phyloP scores from a whole-genome alignment of 495 filamentous ascomycete genomes.

The Penicillium turbatum region DNA sequence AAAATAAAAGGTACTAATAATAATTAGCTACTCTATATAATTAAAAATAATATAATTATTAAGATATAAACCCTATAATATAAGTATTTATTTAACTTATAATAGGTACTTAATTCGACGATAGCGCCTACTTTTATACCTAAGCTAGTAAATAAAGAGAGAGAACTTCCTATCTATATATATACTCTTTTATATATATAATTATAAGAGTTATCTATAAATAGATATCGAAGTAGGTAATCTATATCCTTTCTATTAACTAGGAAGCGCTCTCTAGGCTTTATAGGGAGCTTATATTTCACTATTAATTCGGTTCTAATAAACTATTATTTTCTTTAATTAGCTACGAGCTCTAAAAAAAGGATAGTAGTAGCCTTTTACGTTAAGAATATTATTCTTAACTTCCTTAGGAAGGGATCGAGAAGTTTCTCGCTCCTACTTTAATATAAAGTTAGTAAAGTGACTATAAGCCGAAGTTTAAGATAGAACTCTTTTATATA shows the following conservation, averaged over 20 bases:
- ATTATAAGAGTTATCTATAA: conserved; percentile 18
- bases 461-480: conserved; percentile 6
- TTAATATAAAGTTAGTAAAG: conserved; percentile 10
- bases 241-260: conserved; percentile 19
- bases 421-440: conserved; percentile 13
- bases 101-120: conserved; percentile 22
- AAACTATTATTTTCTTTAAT: conserved; percentile 9
- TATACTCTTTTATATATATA: conserved; percentile 20
- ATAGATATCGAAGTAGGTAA: conserved; percentile 17
- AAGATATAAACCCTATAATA: conserved; percentile 21
- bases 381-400: conserved; percentile 13
- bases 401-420: not conserved
- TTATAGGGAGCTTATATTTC: conserved; percentile 19
- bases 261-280: conserved; percentile 13
- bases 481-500: not conserved
- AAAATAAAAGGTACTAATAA: conserved; percentile 17
- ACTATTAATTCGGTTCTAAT: conserved; percentile 12
- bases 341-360: not conserved
- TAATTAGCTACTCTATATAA: conserved; percentile 1
- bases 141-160: conserved; percentile 19
- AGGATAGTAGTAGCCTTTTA: conserved; percentile 4
- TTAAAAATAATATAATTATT: not conserved
- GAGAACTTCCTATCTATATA: conserved; percentile 17
- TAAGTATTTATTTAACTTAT: conserved; percentile 18
- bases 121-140: conserved; percentile 19